Conservation (phyloP, 2,329 filamentous ascomycete genomes). For the Trichoderma sp. region DNA sequence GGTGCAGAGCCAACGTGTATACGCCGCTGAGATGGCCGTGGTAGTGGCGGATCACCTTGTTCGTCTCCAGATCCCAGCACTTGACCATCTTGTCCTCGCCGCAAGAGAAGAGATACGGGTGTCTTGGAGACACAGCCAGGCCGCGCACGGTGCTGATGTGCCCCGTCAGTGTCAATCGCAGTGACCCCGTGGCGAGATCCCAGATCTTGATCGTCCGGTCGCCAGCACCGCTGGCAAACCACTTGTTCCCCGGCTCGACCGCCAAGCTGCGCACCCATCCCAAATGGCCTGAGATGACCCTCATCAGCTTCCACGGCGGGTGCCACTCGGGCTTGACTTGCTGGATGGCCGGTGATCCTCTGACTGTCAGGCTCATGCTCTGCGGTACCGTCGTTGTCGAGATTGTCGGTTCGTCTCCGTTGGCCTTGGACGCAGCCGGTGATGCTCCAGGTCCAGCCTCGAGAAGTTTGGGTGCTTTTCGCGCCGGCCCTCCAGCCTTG, state of each 20-base stretch:
- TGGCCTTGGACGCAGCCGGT: slow-evolving; percentile 30
- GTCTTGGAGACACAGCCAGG: slow-evolving; percentile 86
- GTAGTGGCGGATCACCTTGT: slow-evolving; percentile 97
- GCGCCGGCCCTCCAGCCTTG: slow-evolving; percentile 55
- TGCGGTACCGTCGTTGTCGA: slow-evolving; percentile 30
- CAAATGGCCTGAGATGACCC: slow-evolving; percentile 93
- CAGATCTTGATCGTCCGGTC: slow-evolving; percentile 99
- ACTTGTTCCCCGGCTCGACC: slow-evolving; percentile 94
- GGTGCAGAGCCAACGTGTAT: slow-evolving; percentile 90
- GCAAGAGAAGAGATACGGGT: slow-evolving; percentile 97
- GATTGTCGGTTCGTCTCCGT: slow-evolving; percentile 27
- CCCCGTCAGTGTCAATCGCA: slow-evolving; percentile 85
- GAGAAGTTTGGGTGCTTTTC: slow-evolving; percentile 45
- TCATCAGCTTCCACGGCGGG: slow-evolving; percentile 96
- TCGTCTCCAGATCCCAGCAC: slow-evolving; percentile 99
- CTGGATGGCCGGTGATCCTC: slow-evolving; percentile 39
- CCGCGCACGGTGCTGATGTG: slow-evolving; percentile 94
- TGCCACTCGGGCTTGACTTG: slow-evolving; percentile 88
- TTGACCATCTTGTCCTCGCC: slow-evolving; percentile 99
- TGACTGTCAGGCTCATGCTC: slow-evolving; percentile 41
- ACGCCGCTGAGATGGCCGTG: slow-evolving; percentile 96
- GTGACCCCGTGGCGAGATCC: slow-evolving; percentile 87
- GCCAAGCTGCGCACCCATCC: slow-evolving; percentile 91
- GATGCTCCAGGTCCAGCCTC: slow-evolving; percentile 46
- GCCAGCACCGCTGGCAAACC: slow-evolving; percentile 94